Base-by-base conservation (phyloP, 2,329 filamentous ascomycete genomes). In the Pseudocercospora ulei region DNA sequence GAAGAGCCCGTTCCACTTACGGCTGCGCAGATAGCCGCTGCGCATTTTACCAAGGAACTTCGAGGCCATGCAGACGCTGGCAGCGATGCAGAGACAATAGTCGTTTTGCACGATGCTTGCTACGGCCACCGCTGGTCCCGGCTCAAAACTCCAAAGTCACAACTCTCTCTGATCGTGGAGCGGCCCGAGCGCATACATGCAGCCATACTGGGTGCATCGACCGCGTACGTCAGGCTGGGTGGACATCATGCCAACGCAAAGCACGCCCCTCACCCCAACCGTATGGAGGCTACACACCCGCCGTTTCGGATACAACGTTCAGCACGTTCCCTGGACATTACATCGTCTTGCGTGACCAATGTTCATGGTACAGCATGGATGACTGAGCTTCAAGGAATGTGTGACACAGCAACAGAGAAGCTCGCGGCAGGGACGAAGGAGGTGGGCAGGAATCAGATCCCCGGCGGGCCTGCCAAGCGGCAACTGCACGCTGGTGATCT, bases 351-450 rank as follows among this genome's bases (percentile, higher is more conserved):
- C 1, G 87, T 96, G 4, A 88, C 84, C 4, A 85, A 88, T 57
- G 86, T 98, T 0, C 90, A 98, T 63, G 88, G 88, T 0, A 71
- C 68, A 2, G 82, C 82, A 48, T 95, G 88, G 88, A 95, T 96
- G 87, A 76, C 82, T 36, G 88, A 96, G 57, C 65, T 98, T 33
- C 81, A 78, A 61, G 67, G 72, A 5, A 84, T 96, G 80, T 96
- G 90, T 58, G 72, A 84, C 19, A 69, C 75, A 28, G 86, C 88
- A 3, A 83, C 84, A 56, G 69, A 74, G 3, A 88, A 82, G 55
- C 68, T 96, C 36, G 82, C 83, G 4, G 66, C 76, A 46, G 81
- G 78, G 39, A 79, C 78, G 6, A 88, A 82, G 56, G 87, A 95
- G 60, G 65, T 95, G 25, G 71, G 75, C 43, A 73, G 86, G 25